Evolutionary conservation across 1,284 basidiomycete genomes (phyloP), one percentile per base, ranked within the genome.

Genomic region (Cutaneotrichosporon dermatis): DNA sequence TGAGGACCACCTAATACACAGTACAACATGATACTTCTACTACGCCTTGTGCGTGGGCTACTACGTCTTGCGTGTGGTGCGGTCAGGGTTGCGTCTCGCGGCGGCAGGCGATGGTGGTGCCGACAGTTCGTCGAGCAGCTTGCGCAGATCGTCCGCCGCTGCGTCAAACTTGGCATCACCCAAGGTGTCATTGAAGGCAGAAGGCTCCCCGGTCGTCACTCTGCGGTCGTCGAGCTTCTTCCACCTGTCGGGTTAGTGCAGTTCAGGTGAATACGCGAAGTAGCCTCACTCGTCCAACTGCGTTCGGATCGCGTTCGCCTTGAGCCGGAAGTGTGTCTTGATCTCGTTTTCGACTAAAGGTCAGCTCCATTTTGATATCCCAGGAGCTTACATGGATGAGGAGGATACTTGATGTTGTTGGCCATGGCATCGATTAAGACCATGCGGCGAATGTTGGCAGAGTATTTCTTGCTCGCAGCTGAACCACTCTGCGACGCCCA

Each of bases 401-500:
- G 89, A 16, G 90, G 88, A 49, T 83, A 83, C 74, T 85, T 88
- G 66, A 95, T 78, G 70, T 88, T 90, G 66, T 62, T 69, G 4
- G 83, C 71, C 79, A 92, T 90, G 57, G 92, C 90, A 39, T 89
- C 90, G 68, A 83, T 84, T 25, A 92, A 85, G 4, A 89, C 88
- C 92, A 94, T 93, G 35, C 92, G 81, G 50, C 91, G 84, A 33
- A 93, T 84, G 72, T 94, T 95, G 36, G 89, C 88, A 37, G 89
- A 76, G 58, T 79, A 80, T 2, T 68, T 64, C 55, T 72, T 71
- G 50, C 72, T 75, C 33, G 54, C 16, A 0, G 66, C 12, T 86
- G 77, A 89, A 13, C 90, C 90, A 11, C 80, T 84, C 57, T 82
- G 81, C 44, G 77, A 78, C 15, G 88, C 86, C 90, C 89, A 92